Percentiles rank a stretch among this genome's conserved stretches.
phyloP scores from a whole-genome alignment of 805 yeast genomes.

The Wickerhamomyces rabaulensis region DNA sequence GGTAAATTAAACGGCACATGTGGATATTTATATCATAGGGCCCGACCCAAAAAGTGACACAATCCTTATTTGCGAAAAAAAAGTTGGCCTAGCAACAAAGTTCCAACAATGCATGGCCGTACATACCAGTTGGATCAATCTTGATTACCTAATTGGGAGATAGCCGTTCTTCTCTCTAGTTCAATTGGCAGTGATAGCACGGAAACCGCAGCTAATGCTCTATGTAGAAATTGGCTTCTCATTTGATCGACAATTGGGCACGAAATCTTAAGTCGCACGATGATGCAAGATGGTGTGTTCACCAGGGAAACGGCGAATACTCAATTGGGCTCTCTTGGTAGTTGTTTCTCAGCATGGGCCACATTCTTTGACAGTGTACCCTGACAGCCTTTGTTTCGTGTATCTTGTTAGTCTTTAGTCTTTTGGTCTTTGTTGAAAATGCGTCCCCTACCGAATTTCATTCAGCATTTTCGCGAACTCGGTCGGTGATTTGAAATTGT shows the following conservation, averaged over 20 bases:
- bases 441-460: not conserved
- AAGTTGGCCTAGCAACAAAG: not conserved
- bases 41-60: not conserved
- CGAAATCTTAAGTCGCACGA: not conserved
- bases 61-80: too few species aligned
- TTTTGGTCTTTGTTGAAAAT: too few species aligned
- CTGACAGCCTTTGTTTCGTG: too few species aligned
- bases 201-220: not conserved
- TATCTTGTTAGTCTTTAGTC: too few species aligned
- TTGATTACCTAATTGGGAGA: not conserved
- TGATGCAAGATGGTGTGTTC: not conserved
- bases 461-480: not conserved
- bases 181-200: not conserved
- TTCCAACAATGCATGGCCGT: not conserved
- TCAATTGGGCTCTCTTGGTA: not conserved
- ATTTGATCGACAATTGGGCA: not conserved
- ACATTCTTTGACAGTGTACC: too few species aligned
- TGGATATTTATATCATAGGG: not conserved
- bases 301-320: not conserved
- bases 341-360: not conserved
- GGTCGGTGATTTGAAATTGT: not conserved
- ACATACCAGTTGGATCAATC: not conserved
- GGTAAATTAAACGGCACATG: not conserved
- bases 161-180: not conserved
- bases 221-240: not conserved